These are phyloP conservation scores for Pulveroboletus ravenelii DNA, from an alignment of 768 basidiomycete species.

Conservation along the genomic window DNA sequence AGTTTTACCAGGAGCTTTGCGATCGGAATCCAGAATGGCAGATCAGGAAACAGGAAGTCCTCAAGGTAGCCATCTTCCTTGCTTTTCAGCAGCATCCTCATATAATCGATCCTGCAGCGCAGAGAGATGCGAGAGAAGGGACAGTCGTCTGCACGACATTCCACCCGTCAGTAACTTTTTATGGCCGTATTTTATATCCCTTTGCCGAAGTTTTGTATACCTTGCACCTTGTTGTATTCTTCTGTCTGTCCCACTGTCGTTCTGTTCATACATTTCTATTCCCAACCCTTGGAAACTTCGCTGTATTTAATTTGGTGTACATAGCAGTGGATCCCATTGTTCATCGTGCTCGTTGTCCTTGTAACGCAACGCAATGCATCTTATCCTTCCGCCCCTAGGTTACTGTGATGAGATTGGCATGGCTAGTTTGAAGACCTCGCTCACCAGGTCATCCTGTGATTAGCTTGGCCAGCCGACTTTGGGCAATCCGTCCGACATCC, in stretches of 20 bases:
- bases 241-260: background rate
- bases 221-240: conserved; percentile 26
- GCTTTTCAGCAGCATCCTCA: conserved; percentile 5
- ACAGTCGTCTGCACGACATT: conserved; percentile 19
- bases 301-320: conserved; percentile 7
- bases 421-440: background rate
- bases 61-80: conserved; percentile 39
- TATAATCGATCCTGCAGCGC: conserved; percentile 18
- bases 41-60: conserved; percentile 45
- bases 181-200: conserved; percentile 31
- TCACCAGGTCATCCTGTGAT: conserved; percentile 3
- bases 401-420: background rate
- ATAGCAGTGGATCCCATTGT: conserved; percentile 3
- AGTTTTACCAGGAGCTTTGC: conserved; percentile 52
- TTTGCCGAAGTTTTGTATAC: conserved; percentile 15
- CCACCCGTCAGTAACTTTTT: conserved; percentile 19
- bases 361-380: conserved; percentile 13
- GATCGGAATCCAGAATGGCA: conserved; percentile 60
- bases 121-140: conserved; percentile 26
- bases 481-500: conserved; percentile 75
- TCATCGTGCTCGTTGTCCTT: conserved; percentile 5
- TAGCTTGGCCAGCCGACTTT: conserved; percentile 50
- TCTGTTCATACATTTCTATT: conserved; percentile 4
- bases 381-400: background rate
- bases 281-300: background rate